Percentiles rank a stretch among this genome's conserved stretches.
phyloP scores from a whole-genome alignment of 164 flowering plant species.

The Annona cherimola region DNA sequence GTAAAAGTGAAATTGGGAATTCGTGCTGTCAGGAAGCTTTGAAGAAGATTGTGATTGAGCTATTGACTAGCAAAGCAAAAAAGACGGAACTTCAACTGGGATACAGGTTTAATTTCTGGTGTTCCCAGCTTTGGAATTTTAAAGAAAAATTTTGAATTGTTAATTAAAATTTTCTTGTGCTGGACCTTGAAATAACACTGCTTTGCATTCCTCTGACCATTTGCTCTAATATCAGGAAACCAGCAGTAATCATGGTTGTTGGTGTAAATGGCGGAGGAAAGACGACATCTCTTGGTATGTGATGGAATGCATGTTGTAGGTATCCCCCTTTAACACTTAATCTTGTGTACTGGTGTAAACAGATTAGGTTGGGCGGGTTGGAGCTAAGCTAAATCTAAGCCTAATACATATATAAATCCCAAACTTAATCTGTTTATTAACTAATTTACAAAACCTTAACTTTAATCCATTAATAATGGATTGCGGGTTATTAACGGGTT shows the following conservation, averaged over 20 bases:
- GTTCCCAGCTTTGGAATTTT: not conserved
- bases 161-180: not conserved
- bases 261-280: slow-evolving; percentile 99
- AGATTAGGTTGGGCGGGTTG: too few species aligned
- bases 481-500: too few species aligned
- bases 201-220: not conserved
- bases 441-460: too few species aligned
- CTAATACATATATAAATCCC: too few species aligned
- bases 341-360: not conserved
- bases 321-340: not conserved
- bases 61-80: slow-evolving; percentile 56
- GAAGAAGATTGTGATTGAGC: slow-evolving; percentile 73
- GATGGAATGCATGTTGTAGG: not conserved
- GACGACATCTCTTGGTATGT: slow-evolving; percentile 90
- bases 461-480: too few species aligned
- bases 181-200: not conserved
- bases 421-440: too few species aligned
- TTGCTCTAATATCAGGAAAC: slow-evolving; percentile 46
- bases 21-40: slow-evolving; percentile 62
- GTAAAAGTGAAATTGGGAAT: not conserved
- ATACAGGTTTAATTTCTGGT: slow-evolving; percentile 45
- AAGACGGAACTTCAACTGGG: slow-evolving; percentile 90
- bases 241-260: slow-evolving; percentile 87
- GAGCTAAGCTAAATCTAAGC: too few species aligned
- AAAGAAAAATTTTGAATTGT: too few species aligned